Conservation (phyloP, 1,284 basidiomycete species). For the Hemileia vastatrix region DNA sequence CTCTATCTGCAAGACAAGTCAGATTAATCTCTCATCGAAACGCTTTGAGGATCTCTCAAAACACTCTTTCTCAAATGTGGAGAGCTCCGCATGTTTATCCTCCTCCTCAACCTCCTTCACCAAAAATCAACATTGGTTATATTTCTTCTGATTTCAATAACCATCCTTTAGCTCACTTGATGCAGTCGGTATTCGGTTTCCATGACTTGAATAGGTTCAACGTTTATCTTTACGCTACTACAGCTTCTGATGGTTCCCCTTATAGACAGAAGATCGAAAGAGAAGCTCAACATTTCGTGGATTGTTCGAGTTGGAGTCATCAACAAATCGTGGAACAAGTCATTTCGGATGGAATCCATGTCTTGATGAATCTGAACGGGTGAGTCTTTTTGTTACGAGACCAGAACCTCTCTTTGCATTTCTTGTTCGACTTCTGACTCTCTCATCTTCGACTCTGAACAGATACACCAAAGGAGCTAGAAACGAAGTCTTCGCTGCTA, state of each 20-base stretch:
- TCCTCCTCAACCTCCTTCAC: constrained; percentile 49
- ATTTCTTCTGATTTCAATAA: constrained; percentile 56
- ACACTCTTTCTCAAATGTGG: constrained; percentile 50
- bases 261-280: constrained; percentile 54
- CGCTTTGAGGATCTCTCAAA: constrained; percentile 53
- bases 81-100: constrained; percentile 50
- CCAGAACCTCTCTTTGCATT: no score
- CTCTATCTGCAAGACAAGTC: constrained; percentile 50
- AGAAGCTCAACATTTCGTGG: constrained; percentile 51
- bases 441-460: constrained; percentile 53
- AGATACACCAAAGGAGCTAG: constrained; percentile 58
- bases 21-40: constrained; percentile 55
- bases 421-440: no score
- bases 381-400: background rate
- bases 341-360: constrained; percentile 51
- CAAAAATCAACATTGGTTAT: constrained; percentile 53
- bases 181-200: constrained; percentile 55
- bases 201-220: constrained; percentile 51
- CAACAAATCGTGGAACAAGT: constrained; percentile 49
- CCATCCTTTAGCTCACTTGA: constrained; percentile 56
- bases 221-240: constrained; percentile 54
- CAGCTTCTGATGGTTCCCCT: constrained; percentile 51
- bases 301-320: constrained; percentile 51
- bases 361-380: constrained; percentile 37
- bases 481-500: constrained; percentile 56